Conservation (phyloP, 1,284 basidiomycete genomes). For the Caloboletus firmus region DNA sequence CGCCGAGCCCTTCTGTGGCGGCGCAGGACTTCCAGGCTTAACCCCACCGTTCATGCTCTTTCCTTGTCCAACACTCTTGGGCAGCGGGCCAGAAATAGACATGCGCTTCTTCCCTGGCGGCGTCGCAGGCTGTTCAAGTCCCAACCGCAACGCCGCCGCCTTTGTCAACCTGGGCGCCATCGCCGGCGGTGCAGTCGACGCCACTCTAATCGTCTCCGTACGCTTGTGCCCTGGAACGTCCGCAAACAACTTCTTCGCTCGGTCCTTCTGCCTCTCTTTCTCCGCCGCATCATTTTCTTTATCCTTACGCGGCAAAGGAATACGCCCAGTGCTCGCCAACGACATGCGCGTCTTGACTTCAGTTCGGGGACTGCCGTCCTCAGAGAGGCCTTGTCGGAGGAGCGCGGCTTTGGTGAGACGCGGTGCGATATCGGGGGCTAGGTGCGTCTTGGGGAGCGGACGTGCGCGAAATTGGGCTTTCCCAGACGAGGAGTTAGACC, state of each 20-base stretch:
- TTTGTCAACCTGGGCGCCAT: slow-evolving; percentile 74
- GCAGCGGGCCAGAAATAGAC: slow-evolving; percentile 18
- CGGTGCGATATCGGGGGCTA: slow-evolving; percentile 68
- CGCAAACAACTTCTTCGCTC: slow-evolving; percentile 60
- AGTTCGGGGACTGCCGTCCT: slow-evolving; percentile 32
- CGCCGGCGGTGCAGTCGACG: slow-evolving; percentile 69
- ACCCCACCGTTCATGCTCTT: slow-evolving; percentile 4
- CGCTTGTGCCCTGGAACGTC: slow-evolving; percentile 80
- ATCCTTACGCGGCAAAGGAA: slow-evolving; percentile 27
- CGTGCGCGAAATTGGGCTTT: slow-evolving; percentile 69
- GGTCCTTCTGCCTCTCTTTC: slow-evolving; percentile 56
- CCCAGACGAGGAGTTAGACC: slow-evolving; percentile 36
- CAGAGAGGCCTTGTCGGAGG: slow-evolving; percentile 58
- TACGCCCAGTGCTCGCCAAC: slow-evolving; percentile 33
- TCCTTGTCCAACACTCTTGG: slow-evolving; percentile 6
- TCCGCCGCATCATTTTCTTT: slow-evolving; percentile 33
- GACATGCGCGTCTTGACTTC: slow-evolving; percentile 33
- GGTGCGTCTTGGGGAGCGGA: slow-evolving; percentile 60
- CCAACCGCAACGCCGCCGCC: slow-evolving; percentile 67
- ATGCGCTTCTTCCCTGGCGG: slow-evolving; percentile 35
- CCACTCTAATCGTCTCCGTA: slow-evolving; percentile 60
- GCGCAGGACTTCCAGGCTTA: not conserved
- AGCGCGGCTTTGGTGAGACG: slow-evolving; percentile 77
- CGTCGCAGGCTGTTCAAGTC: slow-evolving; percentile 41
- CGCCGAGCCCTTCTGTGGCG: slow-evolving; percentile 12